A percentile compares a stretch with the other conserved stretches of the same genome.
phyloP scores from a whole-genome alignment of 2,329 filamentous ascomycete genomes.

The Cadophora luteo-olivacea region DNA sequence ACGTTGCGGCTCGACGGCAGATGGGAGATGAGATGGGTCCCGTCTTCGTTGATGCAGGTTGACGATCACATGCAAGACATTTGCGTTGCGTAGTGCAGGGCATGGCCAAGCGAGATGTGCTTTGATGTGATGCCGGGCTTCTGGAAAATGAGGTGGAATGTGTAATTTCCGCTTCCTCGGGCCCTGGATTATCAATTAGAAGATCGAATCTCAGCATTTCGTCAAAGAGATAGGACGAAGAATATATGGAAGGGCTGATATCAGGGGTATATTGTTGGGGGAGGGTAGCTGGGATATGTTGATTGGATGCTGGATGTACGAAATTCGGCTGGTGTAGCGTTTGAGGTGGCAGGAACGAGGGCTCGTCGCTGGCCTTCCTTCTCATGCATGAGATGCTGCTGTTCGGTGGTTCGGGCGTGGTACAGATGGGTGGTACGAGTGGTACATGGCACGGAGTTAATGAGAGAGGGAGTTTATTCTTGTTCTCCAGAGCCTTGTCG shows the following conservation, averaged over 20 bases:
- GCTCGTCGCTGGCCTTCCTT: background rate
- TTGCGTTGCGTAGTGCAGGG: background rate
- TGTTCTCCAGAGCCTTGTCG: constrained; percentile 19
- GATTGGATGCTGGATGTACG: background rate
- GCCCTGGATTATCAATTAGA: background rate
- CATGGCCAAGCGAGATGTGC: constrained; percentile 4
- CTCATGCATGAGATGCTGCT: background rate
- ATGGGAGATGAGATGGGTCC: constrained; percentile 8
- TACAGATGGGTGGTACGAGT: background rate
- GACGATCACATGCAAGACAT: constrained; percentile 37
- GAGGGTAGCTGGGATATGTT: constrained; percentile 2
- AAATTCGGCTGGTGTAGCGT: constrained; percentile 1
- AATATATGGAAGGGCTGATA: background rate
- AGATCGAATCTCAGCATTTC: background rate
- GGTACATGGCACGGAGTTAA: constrained; percentile 21
- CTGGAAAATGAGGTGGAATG: constrained; percentile 14
- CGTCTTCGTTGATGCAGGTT: constrained; percentile 11
- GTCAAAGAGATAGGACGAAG: background rate
- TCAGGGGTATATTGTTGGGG: background rate
- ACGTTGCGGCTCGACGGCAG: constrained; percentile 9
- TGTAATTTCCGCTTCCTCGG: constrained; percentile 23
- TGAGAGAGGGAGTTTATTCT: constrained; percentile 15
- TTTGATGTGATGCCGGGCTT: constrained; percentile 16
- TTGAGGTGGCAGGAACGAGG: constrained; percentile 11
- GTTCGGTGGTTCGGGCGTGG: background rate